Conservation (phyloP, 1,284 basidiomycete species). For the Rhodofomes roseus region DNA sequence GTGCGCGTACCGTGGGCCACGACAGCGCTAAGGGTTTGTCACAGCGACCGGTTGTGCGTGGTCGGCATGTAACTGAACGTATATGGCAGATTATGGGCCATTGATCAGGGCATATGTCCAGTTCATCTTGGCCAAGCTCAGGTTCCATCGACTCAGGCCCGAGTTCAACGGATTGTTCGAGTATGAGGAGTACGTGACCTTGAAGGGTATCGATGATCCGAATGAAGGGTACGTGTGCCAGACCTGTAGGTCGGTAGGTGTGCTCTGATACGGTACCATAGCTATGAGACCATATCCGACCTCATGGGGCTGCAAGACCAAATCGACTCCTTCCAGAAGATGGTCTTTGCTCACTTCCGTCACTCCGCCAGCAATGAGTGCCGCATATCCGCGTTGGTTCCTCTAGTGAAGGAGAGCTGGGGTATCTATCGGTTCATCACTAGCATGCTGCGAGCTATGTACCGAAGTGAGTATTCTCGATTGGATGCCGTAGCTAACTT, state of each 20-base stretch:
- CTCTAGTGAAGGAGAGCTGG: slow-evolving; percentile 95
- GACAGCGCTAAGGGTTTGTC: slow-evolving; percentile 73
- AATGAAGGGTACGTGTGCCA: slow-evolving; percentile 81
- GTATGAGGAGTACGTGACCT: slow-evolving; percentile 94
- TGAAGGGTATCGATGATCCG: slow-evolving; percentile 95
- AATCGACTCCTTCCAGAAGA: slow-evolving; percentile 95
- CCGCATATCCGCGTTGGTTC: slow-evolving; percentile 89
- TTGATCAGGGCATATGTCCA: slow-evolving; percentile 93
- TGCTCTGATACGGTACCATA: slow-evolving; percentile 27
- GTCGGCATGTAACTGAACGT: background rate
- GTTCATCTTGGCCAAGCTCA: slow-evolving; percentile 90
- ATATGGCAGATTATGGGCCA: slow-evolving; percentile 76
- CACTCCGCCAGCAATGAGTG: slow-evolving; percentile 93
- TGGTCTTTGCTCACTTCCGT: slow-evolving; percentile 91
- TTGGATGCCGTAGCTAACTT: background rate
- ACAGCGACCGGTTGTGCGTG: background rate
- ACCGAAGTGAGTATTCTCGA: slow-evolving; percentile 61
- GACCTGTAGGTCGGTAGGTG: background rate
- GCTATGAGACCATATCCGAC: slow-evolving; percentile 94
- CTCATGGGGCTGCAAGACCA: slow-evolving; percentile 96
- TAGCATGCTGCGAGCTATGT: slow-evolving; percentile 95
- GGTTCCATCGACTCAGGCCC: slow-evolving; percentile 89
- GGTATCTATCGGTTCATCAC: slow-evolving; percentile 98
- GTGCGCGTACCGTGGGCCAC: slow-evolving; percentile 79
- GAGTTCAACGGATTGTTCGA: slow-evolving; percentile 97